These are phyloP conservation scores for Penicillium capsulatum DNA, from an alignment of 2,329 filamentous ascomycete genomes.

Conservation along the genomic window DNA sequence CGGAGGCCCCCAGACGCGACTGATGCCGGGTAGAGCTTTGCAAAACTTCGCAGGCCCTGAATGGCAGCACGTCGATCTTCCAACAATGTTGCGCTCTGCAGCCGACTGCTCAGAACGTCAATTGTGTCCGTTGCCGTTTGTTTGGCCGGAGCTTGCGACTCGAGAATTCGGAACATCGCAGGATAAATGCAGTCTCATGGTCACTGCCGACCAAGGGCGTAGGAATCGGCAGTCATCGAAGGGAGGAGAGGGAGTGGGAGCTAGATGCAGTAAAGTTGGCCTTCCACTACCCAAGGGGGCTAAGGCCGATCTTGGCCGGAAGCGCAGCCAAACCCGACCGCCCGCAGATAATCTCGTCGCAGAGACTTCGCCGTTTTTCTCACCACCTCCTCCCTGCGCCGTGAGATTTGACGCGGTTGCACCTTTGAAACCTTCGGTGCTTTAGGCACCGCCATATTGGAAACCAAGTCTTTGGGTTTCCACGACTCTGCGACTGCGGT, in stretches of 20 bases:
- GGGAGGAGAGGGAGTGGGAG: conserved; percentile 5
- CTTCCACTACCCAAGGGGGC: conserved; percentile 18
- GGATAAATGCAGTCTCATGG: conserved; percentile 38
- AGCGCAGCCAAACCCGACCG: conserved; percentile 18
- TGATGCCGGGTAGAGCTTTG: conserved; percentile 92
- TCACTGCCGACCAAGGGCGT: conserved; percentile 32
- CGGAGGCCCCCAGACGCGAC: conserved; percentile 90
- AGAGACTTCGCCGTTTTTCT: conserved; percentile 16
- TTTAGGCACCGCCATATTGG: not conserved
- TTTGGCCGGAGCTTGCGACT: conserved; percentile 77
- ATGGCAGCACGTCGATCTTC: conserved; percentile 94
- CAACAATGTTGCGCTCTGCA: conserved; percentile 83
- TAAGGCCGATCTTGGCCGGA: conserved; percentile 7
- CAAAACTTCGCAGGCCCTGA: conserved; percentile 86
- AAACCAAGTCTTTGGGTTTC: not conserved
- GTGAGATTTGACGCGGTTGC: conserved; percentile 14
- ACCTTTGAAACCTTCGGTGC: conserved; percentile 1
- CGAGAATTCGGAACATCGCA: conserved; percentile 56
- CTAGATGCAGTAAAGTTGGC: conserved; percentile 20
- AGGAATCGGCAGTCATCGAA: conserved; percentile 31
- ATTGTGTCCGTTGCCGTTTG: conserved; percentile 96
- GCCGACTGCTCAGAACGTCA: conserved; percentile 76
- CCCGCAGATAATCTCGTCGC: conserved; percentile 20
- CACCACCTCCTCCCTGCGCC: conserved; percentile 13
- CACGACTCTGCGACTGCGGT: not conserved